phyloP scores from a whole-genome alignment of 371 early-diverging fungal genomes.

The Sanchytrium tribonematis region DNA sequence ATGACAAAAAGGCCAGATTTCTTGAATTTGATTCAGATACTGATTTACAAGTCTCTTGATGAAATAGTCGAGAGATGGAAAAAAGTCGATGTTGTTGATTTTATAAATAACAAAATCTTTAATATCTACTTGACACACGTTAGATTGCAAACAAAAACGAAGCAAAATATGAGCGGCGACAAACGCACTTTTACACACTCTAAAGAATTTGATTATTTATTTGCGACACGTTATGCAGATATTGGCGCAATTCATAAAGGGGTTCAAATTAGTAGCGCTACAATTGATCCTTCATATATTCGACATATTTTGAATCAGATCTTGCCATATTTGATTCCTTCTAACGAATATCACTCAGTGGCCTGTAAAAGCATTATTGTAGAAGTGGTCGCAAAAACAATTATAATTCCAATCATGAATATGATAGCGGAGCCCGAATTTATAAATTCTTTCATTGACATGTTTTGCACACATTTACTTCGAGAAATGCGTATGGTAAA shows the following conservation, averaged over 20 bases:
- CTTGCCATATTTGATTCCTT: not conserved
- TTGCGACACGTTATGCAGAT: not conserved
- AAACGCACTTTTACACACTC: not conserved
- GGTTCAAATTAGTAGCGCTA: not conserved
- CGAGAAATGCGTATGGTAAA: slow-evolving; percentile 36
- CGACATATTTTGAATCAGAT: not conserved
- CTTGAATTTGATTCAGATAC: not conserved
- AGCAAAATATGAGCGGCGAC: not conserved
- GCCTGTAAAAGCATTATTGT: not conserved
- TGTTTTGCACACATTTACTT: slow-evolving; percentile 23
- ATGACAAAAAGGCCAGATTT: not conserved
- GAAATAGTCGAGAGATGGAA: not conserved
- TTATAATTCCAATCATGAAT: slow-evolving; percentile 37
- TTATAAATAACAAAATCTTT: not conserved
- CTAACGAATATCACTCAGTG: not conserved
- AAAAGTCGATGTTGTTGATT: not conserved
- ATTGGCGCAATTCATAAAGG: not conserved
- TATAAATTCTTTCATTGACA: slow-evolving; percentile 42
- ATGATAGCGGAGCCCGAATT: slow-evolving; percentile 50
- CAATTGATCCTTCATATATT: not conserved
- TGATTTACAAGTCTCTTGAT: not conserved
- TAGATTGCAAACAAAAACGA: not conserved
- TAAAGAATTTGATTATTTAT: not conserved
- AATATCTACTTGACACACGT: not conserved
- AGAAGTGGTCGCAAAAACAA: slow-evolving; percentile 36